Base-by-base conservation (phyloP, 75 land plant species). In the Selaginella moellendorffii region DNA sequence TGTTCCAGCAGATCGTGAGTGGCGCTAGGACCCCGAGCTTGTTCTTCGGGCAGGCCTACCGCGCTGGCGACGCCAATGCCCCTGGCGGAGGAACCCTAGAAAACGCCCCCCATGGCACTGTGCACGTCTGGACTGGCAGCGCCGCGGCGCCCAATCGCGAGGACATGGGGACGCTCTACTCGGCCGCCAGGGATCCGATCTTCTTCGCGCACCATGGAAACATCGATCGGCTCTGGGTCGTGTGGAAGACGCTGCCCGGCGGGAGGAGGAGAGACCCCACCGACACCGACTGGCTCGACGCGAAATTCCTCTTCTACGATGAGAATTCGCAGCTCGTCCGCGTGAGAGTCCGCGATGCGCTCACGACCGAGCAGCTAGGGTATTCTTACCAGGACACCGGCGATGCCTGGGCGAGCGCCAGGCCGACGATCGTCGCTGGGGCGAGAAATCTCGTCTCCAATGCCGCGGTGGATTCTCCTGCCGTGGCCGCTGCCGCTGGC, bases 151-250 rank as follows among this genome's bases (percentile, higher is more conserved):
- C 84, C 0, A 81, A 79, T 52, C 52, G 46, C 0, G 83, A 79
- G 46, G 74, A 86, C 70, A 86, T 86, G 90, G 83, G 85, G 0
- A 72, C 58, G 42, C 73, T 86, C 54, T 76, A 76, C 67, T 74
- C 83, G 0, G 81, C 90, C 0, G 86, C 46, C 0, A 52, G 79
- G 10, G 90, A 86, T 31, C 81, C 90, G 0, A 72, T 80, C 23
- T 83, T 86, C 70, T 83, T 29, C 53, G 70, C 76, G 0, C 90
- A 86, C 63, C 90, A 86, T 42, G 59, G 72, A 0, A 83, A 86
- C 68, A 46, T 82, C 36, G 90, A 83, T 29, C 70, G 90, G 0
- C 63, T 72, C 70, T 86, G 86, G 90, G 24, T 20, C 21, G 1
- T 86, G 0, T 86, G 86, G 86, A 82, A 71, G 63, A 53, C 53